These are phyloP conservation scores for Claviceps humidiphila DNA, from an alignment of 2,329 filamentous ascomycete species.

Conservation along the genomic window DNA sequence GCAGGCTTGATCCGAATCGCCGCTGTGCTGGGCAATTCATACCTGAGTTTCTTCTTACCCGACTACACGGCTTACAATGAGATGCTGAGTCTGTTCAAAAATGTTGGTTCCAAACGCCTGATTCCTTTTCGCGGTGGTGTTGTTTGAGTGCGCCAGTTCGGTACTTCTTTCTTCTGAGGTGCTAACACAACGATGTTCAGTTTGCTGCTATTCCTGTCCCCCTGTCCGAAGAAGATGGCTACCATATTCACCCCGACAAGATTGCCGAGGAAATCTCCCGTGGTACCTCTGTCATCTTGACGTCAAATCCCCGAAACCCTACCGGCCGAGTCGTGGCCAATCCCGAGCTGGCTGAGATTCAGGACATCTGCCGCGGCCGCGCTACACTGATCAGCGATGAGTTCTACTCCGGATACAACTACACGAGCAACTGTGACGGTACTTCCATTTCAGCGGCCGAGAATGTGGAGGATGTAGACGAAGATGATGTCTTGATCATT, in stretches of 20 bases:
- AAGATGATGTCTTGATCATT: conserved; percentile 85
- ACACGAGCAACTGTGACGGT: conserved; percentile 83
- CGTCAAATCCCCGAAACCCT: conserved; percentile 89
- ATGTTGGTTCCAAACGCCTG: conserved; percentile 33
- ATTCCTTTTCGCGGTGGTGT: neutral
- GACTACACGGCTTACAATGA: conserved; percentile 97
- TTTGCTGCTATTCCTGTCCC: conserved; percentile 82
- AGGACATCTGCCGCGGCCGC: conserved; percentile 81
- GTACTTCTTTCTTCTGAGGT: neutral
- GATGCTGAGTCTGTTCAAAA: conserved; percentile 91
- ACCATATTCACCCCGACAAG: conserved; percentile 87
- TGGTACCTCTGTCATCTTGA: conserved; percentile 78
- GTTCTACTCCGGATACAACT: conserved; percentile 95
- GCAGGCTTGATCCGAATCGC: conserved; percentile 91
- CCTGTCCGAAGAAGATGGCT: conserved; percentile 70
- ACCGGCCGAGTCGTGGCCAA: conserved; percentile 79
- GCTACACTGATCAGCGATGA: conserved; percentile 92
- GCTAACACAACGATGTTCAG: conserved; percentile 22
- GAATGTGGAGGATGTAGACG: conserved; percentile 80
- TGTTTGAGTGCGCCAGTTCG: neutral
- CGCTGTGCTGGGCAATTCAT: conserved; percentile 82
- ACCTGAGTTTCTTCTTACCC: conserved; percentile 85
- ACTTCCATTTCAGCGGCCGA: conserved; percentile 77
- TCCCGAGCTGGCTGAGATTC: conserved; percentile 76
- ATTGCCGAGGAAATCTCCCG: conserved; percentile 83